Conservation (phyloP, 805 yeast species). For the Zygosaccharomyces siamensis region DNA sequence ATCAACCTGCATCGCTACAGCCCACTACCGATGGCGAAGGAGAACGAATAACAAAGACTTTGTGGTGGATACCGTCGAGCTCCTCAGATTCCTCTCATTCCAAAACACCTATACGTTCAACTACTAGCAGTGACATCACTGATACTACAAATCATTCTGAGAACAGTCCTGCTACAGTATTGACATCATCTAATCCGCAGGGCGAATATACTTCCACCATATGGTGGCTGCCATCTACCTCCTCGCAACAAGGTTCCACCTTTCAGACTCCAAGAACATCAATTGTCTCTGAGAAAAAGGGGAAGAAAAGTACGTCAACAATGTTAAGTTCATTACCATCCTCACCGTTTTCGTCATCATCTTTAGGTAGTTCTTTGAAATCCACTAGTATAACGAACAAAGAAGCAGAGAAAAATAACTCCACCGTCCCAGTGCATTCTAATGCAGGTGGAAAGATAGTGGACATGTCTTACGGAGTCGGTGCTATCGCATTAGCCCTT, state of each 20-base stretch:
- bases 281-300: not conserved
- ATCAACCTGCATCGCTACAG: not conserved
- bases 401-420: not conserved
- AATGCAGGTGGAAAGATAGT: slow-evolving; percentile 10
- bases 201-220: slow-evolving; percentile 28
- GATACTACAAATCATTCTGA: not conserved
- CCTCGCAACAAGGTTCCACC: slow-evolving; percentile 1
- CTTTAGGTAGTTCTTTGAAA: not conserved
- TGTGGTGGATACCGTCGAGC: slow-evolving; percentile 17
- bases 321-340: not conserved
- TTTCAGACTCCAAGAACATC: slow-evolving; percentile 1
- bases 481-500: slow-evolving; percentile 18
- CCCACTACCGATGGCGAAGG: slow-evolving; percentile 22
- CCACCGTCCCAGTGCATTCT: slow-evolving; percentile 12
- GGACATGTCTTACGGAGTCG: slow-evolving; percentile 13
- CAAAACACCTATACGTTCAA: no score
- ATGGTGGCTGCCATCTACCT: slow-evolving; percentile 33
- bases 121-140: not conserved
- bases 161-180: slow-evolving; percentile 21
- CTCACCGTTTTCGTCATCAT: not conserved
- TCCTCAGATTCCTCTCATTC: not conserved
- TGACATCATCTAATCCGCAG: slow-evolving; percentile 20
- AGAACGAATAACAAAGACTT: slow-evolving; percentile 16
- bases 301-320: not conserved
- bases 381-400: not conserved